phyloP scores from a whole-genome alignment of 306 rosid species.

The Benincasa hispida region DNA sequence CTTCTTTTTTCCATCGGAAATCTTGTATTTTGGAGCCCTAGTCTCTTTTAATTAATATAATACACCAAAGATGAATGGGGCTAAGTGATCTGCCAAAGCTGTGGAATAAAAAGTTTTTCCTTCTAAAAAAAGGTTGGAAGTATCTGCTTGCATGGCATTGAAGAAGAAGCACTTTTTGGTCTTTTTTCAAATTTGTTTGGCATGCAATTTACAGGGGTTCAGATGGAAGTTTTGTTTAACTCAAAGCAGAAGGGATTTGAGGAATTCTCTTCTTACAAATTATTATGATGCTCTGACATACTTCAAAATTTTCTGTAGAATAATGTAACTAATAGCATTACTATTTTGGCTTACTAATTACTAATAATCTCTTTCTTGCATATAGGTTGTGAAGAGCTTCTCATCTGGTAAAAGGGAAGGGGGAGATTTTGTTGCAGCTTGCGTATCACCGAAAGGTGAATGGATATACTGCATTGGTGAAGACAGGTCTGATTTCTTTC shows the following conservation, averaged over 20 bases:
- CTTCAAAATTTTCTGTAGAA: background rate
- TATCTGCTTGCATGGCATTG: background rate
- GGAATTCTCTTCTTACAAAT: background rate
- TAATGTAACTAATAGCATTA: background rate
- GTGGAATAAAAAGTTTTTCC: too few species aligned
- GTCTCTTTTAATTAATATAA: too few species aligned
- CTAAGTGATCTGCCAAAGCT: too few species aligned
- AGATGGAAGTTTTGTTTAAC: background rate
- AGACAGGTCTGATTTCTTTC: conserved; percentile 57
- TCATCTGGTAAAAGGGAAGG: conserved; percentile 99
- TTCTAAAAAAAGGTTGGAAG: too few species aligned
- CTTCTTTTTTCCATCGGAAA: too few species aligned
- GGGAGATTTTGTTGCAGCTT: conserved; percentile 88
- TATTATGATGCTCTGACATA: background rate
- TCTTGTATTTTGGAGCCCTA: too few species aligned
- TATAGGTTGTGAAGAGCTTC: conserved; percentile 92
- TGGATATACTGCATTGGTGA: conserved; percentile 99
- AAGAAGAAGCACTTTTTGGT: background rate
- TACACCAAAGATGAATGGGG: too few species aligned
- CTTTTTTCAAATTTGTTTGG: background rate
- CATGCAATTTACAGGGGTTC: background rate
- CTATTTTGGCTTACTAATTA: background rate
- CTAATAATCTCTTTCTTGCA: background rate
- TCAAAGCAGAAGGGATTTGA: background rate
- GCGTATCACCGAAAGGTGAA: conserved; percentile 96